These are phyloP conservation scores for Fusarium illudens DNA, from an alignment of 2,329 filamentous ascomycete genomes.

Conservation along the genomic window DNA sequence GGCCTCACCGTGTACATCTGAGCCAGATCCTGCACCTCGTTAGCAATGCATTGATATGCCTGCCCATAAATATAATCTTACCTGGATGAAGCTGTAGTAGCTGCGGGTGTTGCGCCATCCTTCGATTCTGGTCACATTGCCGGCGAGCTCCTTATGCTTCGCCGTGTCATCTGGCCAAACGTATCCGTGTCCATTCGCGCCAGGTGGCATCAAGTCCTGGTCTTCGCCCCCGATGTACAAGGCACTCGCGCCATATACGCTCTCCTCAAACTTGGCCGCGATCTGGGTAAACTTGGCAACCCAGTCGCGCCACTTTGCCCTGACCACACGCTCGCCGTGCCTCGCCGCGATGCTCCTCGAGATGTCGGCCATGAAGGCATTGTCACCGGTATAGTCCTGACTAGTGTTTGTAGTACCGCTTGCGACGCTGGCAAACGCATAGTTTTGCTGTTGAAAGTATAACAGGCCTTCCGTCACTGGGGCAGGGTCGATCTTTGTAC, in stretches of 20 bases:
- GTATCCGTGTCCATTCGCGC: constrained; percentile 85
- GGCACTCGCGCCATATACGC: constrained; percentile 91
- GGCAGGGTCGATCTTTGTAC: constrained; percentile 82
- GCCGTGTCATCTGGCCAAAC: constrained; percentile 88
- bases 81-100: constrained; percentile 95
- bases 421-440: constrained; percentile 60
- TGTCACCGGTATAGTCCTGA: constrained; percentile 83
- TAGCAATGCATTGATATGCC: constrained; percentile 2
- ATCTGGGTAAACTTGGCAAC: constrained; percentile 94
- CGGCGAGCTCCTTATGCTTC: constrained; percentile 86
- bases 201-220: constrained; percentile 64
- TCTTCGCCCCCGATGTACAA: constrained; percentile 85
- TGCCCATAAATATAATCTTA: constrained; percentile 48
- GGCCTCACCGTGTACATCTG: constrained; percentile 71
- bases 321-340: constrained; percentile 87
- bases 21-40: constrained; percentile 65
- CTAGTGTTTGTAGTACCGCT: constrained; percentile 52
- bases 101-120: constrained; percentile 96
- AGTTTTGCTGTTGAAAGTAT: constrained; percentile 87
- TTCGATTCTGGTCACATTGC: constrained; percentile 92
- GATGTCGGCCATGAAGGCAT: constrained; percentile 87
- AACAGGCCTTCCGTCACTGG: constrained; percentile 83
- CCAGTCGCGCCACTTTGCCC: constrained; percentile 94
- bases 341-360: constrained; percentile 83
- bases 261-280: constrained; percentile 92